Evolutionary conservation across 805 yeast species (phyloP), one percentile per base, ranked within the genome.

Genomic region (Candida anglica): DNA sequence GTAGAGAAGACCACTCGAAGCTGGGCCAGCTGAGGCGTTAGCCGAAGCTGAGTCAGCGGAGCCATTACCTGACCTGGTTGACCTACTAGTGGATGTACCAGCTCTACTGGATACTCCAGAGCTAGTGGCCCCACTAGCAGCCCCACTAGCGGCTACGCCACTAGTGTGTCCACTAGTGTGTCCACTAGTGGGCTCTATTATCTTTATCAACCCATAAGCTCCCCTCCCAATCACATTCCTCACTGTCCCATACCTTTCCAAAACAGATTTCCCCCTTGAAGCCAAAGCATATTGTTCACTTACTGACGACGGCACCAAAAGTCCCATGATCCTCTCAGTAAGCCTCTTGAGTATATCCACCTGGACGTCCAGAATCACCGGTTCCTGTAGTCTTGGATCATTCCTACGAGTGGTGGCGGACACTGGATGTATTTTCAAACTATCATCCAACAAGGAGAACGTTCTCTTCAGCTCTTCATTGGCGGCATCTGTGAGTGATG

Each of bases 171-270:
- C n/a, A n/a, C n/a, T n/a, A n/a, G n/a, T n/a, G n/a, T n/a, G n/a
- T n/a, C n/a, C n/a, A n/a, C n/a, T n/a, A 19, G 41, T 39, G 5
- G 57, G 44, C 26, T 58, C 55, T 11, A 63, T 48, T 20, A 63
- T 50, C 30, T 60, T 61, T 27, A 63, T 63, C 6, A 60, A 44
- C 5, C 69, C 69, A 34, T 60, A 63, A 6, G 66, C 48, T 2
- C 69, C 69, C 11, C 56, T 54, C 5, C 69, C 69, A 17, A 63
- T 56, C 5, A 61, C 52, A 17, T 56, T 52, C 31, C 47, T 52
- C n/a, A 60, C 53, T 7, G 48, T 39, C 1, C 69, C 69, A 39
- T 61, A 63, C 30, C 63, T 47, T 7, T 58, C 55, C 27, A 22
- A 53, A n/a, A 60, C 42, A 1, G 67, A 49, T 27, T 58, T 56